phyloP scores from a whole-genome alignment of 2,329 filamentous ascomycete genomes.

The Trichoderma afroharzianum region DNA sequence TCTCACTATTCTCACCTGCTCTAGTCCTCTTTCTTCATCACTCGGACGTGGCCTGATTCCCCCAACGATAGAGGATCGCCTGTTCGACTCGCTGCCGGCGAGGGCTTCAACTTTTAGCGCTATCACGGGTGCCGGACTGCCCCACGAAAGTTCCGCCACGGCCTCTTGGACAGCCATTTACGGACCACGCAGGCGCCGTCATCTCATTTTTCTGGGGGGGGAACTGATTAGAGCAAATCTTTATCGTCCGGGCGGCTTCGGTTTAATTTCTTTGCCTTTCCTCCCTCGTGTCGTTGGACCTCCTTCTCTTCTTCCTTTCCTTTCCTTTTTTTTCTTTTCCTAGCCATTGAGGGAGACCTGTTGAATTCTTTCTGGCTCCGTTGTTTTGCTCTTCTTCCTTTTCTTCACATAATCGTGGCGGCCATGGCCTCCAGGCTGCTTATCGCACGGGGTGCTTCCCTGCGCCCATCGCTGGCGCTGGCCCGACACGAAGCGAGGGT shows the following conservation, averaged over 20 bases:
- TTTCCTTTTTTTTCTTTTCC: background rate
- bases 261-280: background rate
- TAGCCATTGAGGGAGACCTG: background rate
- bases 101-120: slow-evolving; percentile 8
- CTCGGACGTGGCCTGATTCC: background rate
- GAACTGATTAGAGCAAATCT: background rate
- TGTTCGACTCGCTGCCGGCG: background rate
- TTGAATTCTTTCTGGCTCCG: background rate
- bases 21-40: background rate
- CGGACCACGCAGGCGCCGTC: background rate
- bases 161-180: slow-evolving; percentile 1
- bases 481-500: slow-evolving; percentile 15
- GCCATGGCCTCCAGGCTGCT: slow-evolving; percentile 29
- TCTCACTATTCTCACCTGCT: background rate
- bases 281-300: background rate
- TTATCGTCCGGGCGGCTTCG: slow-evolving; percentile 8
- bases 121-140: background rate
- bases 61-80: background rate
- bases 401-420: background rate
- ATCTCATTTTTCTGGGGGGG: slow-evolving; percentile 5
- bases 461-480: slow-evolving; percentile 21
- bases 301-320: background rate
- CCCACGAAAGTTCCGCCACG: slow-evolving; percentile 14
- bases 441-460: slow-evolving; percentile 23
- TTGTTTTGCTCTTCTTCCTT: background rate